phyloP scores from a whole-genome alignment of 768 basidiomycete species.

The Naganishia onofrii region DNA sequence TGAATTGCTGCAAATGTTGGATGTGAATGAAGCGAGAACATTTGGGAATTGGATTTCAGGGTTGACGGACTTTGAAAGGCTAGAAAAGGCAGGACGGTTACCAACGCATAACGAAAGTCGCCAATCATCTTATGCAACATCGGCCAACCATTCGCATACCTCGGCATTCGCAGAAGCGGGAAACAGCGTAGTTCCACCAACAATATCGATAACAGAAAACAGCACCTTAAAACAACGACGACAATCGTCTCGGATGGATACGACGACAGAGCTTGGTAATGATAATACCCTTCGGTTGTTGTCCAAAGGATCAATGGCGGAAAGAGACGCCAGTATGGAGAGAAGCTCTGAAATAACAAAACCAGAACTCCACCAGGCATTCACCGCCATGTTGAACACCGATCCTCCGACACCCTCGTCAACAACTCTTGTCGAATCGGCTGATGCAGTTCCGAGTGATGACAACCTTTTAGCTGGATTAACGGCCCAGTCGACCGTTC shows the following conservation, averaged over 20 bases:
- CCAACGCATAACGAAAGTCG: background rate
- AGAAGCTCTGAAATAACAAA: background rate
- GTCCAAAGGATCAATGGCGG: background rate
- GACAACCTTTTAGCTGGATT: background rate
- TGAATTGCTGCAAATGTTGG: constrained; percentile 40
- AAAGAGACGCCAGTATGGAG: background rate
- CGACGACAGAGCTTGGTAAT: background rate
- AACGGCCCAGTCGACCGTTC: constrained; percentile 1
- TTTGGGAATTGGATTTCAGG: constrained; percentile 47
- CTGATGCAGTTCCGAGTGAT: background rate
- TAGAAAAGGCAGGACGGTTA: background rate
- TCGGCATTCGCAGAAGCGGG: background rate
- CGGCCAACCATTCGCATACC: background rate
- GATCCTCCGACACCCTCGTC: background rate
- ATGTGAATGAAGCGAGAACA: constrained; percentile 35
- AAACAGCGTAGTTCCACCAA: background rate
- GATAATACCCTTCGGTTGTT: background rate
- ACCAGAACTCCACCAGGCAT: constrained; percentile 8
- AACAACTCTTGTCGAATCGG: background rate
- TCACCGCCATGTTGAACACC: background rate
- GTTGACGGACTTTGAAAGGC: constrained; percentile 32
- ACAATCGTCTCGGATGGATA: background rate
- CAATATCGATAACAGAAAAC: background rate
- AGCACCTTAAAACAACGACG: background rate
- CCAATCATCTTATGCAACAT: background rate